A percentile compares a stretch with the other conserved stretches of the same genome.
Conservation (phyloP, 331 rosid genomes). For the Phaseolus coccineus region DNA sequence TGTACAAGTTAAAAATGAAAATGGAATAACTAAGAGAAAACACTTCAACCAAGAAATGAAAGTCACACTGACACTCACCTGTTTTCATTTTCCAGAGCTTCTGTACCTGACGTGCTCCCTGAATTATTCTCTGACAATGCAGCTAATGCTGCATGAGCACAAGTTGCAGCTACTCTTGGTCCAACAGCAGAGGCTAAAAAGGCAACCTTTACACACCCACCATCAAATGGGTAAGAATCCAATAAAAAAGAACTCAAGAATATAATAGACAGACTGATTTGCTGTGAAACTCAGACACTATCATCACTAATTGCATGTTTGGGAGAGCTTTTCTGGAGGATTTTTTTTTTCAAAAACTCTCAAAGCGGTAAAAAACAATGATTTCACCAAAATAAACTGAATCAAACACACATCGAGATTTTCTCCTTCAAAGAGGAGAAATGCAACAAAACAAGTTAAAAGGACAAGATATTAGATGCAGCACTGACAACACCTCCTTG, state of each 20-base stretch:
- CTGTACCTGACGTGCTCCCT: background rate
- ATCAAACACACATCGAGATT: background rate
- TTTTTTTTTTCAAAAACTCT: background rate
- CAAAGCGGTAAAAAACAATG: background rate
- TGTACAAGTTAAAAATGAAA: background rate
- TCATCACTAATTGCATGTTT: background rate
- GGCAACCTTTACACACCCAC: slow-evolving; percentile 14
- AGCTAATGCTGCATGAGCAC: slow-evolving; percentile 23
- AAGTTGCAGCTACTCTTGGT: slow-evolving; percentile 30
- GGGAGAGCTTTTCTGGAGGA: background rate
- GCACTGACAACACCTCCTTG: background rate
- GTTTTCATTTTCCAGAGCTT: slow-evolving; percentile 2
- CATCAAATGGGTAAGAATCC: background rate
- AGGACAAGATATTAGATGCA: slow-evolving; percentile 7
- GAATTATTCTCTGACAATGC: slow-evolving; percentile 18
- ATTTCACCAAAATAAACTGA: background rate
- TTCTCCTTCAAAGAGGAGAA: background rate
- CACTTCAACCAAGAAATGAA: background rate
- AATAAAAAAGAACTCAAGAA: slow-evolving; percentile 2
- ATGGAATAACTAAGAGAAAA: background rate
- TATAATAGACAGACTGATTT: slow-evolving; percentile 1
- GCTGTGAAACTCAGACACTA: background rate
- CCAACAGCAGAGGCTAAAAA: slow-evolving; percentile 24
- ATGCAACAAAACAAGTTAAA: slow-evolving; percentile 2
- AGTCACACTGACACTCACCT: slow-evolving; percentile 7